Conservation (phyloP, 805 yeast genomes). For the baker's yeast (Saccharomyces cerevisiae) region DNA sequence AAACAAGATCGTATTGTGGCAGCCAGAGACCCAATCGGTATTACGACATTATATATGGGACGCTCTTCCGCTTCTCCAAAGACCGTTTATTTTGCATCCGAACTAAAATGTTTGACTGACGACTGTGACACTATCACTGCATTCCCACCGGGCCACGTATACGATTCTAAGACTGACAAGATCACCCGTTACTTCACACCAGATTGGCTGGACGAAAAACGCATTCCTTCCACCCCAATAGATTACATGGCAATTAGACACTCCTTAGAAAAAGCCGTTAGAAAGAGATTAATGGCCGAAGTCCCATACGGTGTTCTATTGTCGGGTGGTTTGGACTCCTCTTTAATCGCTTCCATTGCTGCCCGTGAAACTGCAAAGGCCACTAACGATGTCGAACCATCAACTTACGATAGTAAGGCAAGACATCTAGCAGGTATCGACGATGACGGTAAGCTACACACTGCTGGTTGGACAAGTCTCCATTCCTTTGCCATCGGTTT, state of each 20-base stretch:
- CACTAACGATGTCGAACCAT: slow-evolving; percentile 15
- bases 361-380: slow-evolving; percentile 86
- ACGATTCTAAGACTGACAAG: slow-evolving; percentile 84
- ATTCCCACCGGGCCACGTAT: slow-evolving; percentile 98
- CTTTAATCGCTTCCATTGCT: slow-evolving; percentile 93
- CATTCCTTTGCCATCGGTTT: slow-evolving; percentile 97
- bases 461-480: slow-evolving; percentile 68
- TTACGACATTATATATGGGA: slow-evolving; percentile 95
- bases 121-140: slow-evolving; percentile 90
- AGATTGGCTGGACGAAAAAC: slow-evolving; percentile 82
- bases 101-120: slow-evolving; percentile 85
- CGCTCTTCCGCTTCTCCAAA: slow-evolving; percentile 57
- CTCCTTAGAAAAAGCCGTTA: slow-evolving; percentile 83
- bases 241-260: slow-evolving; percentile 69
- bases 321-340: slow-evolving; percentile 96
- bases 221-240: slow-evolving; percentile 67
- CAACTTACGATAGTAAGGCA: slow-evolving; percentile 33
- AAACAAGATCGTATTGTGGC: slow-evolving; percentile 82
- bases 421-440: slow-evolving; percentile 87
- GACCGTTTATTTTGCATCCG: slow-evolving; percentile 85
- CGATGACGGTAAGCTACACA: slow-evolving; percentile 72
- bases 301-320: slow-evolving; percentile 97
- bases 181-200: slow-evolving; percentile 86
- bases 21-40: slow-evolving; percentile 97
- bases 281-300: slow-evolving; percentile 99